phyloP scores from a whole-genome alignment of 306 rosid genomes.

The Potentilla sterilis region DNA sequence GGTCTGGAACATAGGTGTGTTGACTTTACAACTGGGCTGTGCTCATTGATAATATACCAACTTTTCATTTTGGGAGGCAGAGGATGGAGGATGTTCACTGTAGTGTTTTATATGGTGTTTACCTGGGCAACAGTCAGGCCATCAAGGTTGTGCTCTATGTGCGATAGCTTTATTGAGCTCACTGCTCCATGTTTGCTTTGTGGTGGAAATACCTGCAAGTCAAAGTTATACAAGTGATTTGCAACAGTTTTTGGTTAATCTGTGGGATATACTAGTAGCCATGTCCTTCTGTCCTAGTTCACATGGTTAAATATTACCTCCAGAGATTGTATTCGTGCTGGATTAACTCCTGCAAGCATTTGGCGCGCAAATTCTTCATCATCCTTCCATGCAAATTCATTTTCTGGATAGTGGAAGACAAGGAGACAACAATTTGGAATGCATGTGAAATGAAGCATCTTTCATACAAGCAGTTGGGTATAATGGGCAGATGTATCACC shows the following conservation, averaged over 20 bases:
- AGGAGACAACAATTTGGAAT: background rate
- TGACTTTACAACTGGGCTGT: background rate
- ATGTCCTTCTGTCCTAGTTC: background rate
- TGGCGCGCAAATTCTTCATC: conserved; percentile 78
- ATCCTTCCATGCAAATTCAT: conserved; percentile 57
- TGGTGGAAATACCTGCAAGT: conserved; percentile 57
- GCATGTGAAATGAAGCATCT: background rate
- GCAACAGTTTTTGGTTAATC: background rate
- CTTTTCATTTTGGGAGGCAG: background rate
- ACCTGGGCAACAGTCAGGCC: conserved; percentile 55
- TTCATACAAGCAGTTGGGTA: conserved; percentile 3
- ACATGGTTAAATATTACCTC: conserved; percentile 32
- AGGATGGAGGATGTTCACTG: background rate
- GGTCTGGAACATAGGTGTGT: background rate
- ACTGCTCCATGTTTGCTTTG: conserved; percentile 38
- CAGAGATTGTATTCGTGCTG: conserved; percentile 51
- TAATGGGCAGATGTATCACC: conserved; percentile 30
- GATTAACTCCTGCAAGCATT: conserved; percentile 79
- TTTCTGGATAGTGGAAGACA: conserved; percentile 33
- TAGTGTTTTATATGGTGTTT: background rate
- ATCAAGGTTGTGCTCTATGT: conserved; percentile 56
- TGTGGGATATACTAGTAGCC: background rate
- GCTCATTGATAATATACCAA: background rate
- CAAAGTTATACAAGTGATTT: background rate
- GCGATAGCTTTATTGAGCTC: conserved; percentile 44